These are phyloP conservation scores for Quercus agrifolia DNA, from an alignment of 306 rosid species.

Conservation along the genomic window DNA sequence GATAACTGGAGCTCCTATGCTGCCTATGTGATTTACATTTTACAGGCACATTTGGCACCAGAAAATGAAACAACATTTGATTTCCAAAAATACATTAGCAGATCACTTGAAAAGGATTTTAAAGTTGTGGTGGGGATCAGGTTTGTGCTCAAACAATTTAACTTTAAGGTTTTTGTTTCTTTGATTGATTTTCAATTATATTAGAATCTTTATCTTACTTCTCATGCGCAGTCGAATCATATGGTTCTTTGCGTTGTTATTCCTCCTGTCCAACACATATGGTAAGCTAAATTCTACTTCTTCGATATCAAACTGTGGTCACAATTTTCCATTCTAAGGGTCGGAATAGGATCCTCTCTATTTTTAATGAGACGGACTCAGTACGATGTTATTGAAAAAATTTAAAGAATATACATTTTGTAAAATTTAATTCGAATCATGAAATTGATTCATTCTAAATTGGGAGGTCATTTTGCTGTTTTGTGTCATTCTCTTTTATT, in stretches of 20 bases:
- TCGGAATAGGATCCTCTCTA: too few relatives aligned
- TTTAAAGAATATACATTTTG: too few relatives aligned
- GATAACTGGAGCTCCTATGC: not conserved
- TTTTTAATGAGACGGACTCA: not conserved
- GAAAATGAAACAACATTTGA: slow-evolving; percentile 57
- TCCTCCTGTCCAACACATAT: slow-evolving; percentile 51
- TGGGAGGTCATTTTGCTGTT: not conserved
- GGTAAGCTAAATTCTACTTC: slow-evolving; percentile 38
- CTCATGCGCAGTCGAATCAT: slow-evolving; percentile 62
- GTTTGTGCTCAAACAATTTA: slow-evolving; percentile 25
- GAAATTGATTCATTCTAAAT: too few relatives aligned
- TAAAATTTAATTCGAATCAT: not conserved
- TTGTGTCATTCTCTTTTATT: not conserved
- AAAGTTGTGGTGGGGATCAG: slow-evolving; percentile 78
- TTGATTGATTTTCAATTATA: slow-evolving; percentile 5
- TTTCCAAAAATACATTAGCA: slow-evolving; percentile 67
- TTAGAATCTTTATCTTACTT: not conserved
- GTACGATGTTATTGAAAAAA: not conserved
- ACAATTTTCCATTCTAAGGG: not conserved
- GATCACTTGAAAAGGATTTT: slow-evolving; percentile 88
- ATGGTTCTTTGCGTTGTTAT: slow-evolving; percentile 73
- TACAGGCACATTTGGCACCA: slow-evolving; percentile 80
- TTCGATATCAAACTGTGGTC: too few relatives aligned
- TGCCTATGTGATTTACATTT: slow-evolving; percentile 33
- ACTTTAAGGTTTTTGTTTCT: not conserved